These are phyloP conservation scores for Colletotrichum orchidophilum DNA, from an alignment of 2,329 filamentous ascomycete genomes.

Conservation along the genomic window DNA sequence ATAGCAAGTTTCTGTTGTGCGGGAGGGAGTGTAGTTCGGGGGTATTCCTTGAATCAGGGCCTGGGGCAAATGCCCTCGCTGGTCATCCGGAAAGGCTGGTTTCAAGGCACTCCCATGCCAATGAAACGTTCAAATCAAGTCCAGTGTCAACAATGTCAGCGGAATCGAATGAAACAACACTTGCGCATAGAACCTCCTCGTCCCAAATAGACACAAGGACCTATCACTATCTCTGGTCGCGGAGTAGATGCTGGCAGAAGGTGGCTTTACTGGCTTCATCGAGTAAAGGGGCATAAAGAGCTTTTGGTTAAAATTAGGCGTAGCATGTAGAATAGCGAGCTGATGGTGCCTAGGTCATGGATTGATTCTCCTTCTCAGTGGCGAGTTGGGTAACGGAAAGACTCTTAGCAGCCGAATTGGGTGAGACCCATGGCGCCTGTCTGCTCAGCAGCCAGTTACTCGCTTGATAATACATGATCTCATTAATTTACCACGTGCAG, in stretches of 20 bases:
- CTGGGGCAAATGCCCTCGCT: neutral
- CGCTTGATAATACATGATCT: slow-evolving; percentile 15
- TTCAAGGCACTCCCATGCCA: neutral
- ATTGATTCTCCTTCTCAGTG: slow-evolving; percentile 17
- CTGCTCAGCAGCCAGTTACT: neutral
- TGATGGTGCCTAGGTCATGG: neutral
- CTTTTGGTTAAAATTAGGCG: neutral
- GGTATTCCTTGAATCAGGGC: neutral
- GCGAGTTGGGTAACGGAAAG: slow-evolving; percentile 28
- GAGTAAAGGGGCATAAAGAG: neutral
- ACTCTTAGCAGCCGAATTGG: slow-evolving; percentile 28
- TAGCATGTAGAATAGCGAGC: neutral
- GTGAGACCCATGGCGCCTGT: too few relatives aligned
- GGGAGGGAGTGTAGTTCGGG: neutral
- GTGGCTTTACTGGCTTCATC: neutral
- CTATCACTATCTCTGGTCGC: neutral
- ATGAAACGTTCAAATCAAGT: neutral
- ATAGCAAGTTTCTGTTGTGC: neutral
- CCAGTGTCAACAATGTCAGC: neutral
- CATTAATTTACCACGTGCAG: slow-evolving; percentile 42
- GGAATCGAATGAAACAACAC: neutral
- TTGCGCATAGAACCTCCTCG: neutral
- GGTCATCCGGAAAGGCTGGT: too few relatives aligned
- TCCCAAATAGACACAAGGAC: neutral
- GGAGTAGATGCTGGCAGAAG: neutral